A percentile compares a stretch with the other conserved stretches of the same genome.
These are phyloP conservation scores for Botrytis deweyae DNA, from an alignment of 2,329 filamentous ascomycete genomes.

Conservation along the genomic window DNA sequence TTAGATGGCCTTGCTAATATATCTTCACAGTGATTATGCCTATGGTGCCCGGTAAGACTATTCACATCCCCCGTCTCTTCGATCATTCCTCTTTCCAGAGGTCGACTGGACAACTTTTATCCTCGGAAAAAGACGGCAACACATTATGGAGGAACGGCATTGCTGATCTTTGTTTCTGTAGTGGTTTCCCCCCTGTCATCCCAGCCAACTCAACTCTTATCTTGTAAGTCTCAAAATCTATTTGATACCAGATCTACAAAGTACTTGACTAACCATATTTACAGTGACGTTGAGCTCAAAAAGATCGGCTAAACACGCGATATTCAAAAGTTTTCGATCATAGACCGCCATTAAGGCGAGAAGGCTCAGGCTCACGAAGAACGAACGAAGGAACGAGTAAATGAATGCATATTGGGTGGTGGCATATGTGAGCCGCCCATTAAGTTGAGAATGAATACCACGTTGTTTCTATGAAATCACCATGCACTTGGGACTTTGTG, in stretches of 20 bases:
- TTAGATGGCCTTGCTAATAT: constrained; percentile 26
- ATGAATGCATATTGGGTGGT: constrained; percentile 4
- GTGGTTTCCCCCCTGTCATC: constrained; percentile 70
- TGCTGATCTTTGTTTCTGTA: constrained; percentile 40
- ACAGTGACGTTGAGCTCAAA: constrained; percentile 68
- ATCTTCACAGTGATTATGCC: constrained; percentile 55
- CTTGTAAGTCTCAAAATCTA: constrained; percentile 63
- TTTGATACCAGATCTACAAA: constrained; percentile 14
- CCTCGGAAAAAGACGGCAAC: constrained; percentile 10
- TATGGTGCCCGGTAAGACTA: constrained; percentile 59
- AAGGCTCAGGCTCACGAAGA: constrained; percentile 25
- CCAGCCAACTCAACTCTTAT: constrained; percentile 72
- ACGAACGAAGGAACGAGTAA: neutral
- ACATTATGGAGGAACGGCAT: constrained; percentile 21
- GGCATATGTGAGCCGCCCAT: constrained; percentile 5
- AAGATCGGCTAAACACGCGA: constrained; percentile 51
- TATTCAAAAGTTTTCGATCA: constrained; percentile 24
- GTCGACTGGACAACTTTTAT: neutral
- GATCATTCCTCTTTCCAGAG: neutral
- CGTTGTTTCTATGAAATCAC: neutral
- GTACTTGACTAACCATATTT: constrained; percentile 25
- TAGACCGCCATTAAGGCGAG: constrained; percentile 24
- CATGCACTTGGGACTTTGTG: neutral
- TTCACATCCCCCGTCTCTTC: neutral
- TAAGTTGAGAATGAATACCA: constrained; percentile 16